Percentiles rank a stretch among this genome's conserved stretches.
phyloP scores from a whole-genome alignment of 2,329 filamentous ascomycete species.

The Colletotrichum endophyticum region DNA sequence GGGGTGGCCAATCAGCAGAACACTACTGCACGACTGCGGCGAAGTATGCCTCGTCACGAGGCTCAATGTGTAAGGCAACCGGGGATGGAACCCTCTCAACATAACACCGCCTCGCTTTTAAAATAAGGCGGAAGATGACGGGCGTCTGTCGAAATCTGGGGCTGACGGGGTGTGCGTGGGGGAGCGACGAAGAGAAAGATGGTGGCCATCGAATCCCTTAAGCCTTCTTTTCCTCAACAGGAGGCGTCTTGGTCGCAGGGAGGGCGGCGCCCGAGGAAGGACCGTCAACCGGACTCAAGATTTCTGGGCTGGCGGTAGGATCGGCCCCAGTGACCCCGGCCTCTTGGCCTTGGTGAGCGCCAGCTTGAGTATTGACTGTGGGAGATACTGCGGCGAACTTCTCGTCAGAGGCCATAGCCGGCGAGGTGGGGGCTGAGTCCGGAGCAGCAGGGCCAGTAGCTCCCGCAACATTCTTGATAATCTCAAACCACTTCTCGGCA shows the following conservation, averaged over 20 bases:
- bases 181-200: background rate
- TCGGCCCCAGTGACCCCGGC: slow-evolving; percentile 46
- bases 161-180: background rate
- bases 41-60: background rate
- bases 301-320: slow-evolving; percentile 10
- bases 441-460: slow-evolving; percentile 42
- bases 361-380: slow-evolving; percentile 20
- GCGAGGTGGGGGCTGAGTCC: slow-evolving; percentile 35
- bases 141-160: background rate
- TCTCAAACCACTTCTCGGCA: slow-evolving; percentile 83
- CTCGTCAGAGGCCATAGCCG: slow-evolving; percentile 32
- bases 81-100: background rate
- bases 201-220: background rate
- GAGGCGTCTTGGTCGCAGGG: background rate
- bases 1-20: background rate
- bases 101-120: slow-evolving; percentile 7
- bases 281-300: slow-evolving; percentile 14
- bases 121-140: background rate
- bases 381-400: slow-evolving; percentile 23
- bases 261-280: background rate
- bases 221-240: slow-evolving; percentile 11
- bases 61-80: slow-evolving; percentile 7
- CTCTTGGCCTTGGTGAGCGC: slow-evolving; percentile 47
- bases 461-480: slow-evolving; percentile 69
- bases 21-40: background rate